These are phyloP conservation scores for Solanum gracilifrons DNA, from an alignment of 257 asterid species.

Conservation along the genomic window DNA sequence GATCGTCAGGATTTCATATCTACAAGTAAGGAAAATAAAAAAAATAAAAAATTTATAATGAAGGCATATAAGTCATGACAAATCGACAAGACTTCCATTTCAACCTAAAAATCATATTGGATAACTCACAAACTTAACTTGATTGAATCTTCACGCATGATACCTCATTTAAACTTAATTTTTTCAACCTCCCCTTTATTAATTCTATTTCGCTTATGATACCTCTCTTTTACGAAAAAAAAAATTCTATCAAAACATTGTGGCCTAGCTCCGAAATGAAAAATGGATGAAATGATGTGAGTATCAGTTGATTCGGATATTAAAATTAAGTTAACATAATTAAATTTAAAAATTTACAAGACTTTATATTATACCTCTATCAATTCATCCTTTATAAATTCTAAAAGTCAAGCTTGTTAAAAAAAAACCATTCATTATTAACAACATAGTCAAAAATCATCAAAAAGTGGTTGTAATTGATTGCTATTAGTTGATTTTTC, in stretches of 20 bases:
- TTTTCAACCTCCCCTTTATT: not conserved
- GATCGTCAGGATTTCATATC: not conserved
- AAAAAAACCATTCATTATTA: not conserved
- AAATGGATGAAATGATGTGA: not conserved
- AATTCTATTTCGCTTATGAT: not conserved
- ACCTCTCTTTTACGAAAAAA: not conserved
- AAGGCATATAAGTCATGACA: not conserved
- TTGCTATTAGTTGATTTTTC: not conserved
- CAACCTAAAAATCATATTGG: not conserved
- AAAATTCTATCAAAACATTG: not conserved
- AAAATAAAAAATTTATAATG: not conserved
- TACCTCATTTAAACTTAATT: not conserved
- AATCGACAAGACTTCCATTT: not conserved
- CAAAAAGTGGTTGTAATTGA: not conserved
- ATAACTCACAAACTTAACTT: not conserved
- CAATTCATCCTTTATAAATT: not conserved
- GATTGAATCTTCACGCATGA: not conserved
- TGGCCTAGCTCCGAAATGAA: not conserved
- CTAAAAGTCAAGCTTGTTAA: not conserved
- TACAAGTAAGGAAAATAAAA: rapidly evolving
- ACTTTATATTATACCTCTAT: not conserved
- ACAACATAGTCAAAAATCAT: not conserved
- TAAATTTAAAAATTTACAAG: not conserved
- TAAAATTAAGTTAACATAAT: not conserved
- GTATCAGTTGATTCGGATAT: too few relatives aligned